Evolutionary conservation across 371 early-diverging fungal genomes (phyloP), one percentile per base, ranked within the genome.

Genomic region (Actinomortierella wolfii): DNA sequence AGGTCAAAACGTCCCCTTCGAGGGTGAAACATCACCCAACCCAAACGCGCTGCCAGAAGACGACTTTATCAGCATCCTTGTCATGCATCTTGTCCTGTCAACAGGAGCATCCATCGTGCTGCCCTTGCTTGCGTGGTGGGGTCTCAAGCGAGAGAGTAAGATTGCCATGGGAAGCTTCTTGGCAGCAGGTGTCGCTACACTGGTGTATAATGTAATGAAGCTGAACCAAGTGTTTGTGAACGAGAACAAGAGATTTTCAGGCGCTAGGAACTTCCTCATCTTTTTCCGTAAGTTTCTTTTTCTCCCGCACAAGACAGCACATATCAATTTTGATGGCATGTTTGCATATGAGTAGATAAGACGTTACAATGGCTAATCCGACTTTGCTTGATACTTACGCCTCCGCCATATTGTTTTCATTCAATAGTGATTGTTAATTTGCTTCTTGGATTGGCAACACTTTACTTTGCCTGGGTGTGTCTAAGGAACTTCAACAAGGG

Each of bases 401-500:
- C 92, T 71, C 78, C 83, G 26, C 92, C 89, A 79, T 67, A 18
- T 49, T 55, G 20, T 46, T 26, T 9, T 46, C 18, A 1, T 24
- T 45, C 18, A 17, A 41, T 74, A 90, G 89, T 86, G 42, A 77
- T 81, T 60, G 78, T 92, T 2, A 85, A 87, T 20, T 58, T 94
- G 17, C 59, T 81, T 0, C 78, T 92, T 25, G 81, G 93, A 8
- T 74, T 89, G 2, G 45, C 59, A 40, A 77, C 75, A 15, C 49
- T 75, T 21, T 65, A 75, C 42, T 47, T 59, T 13, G 64, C 64
- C n/a, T 66, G 68, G 63, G 52, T 84, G 0, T 96, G 95, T 64
- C 82, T 81, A 78, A 76, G 75, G 1, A 94, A 94, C 76, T 96
- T 96, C 77, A 89, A 89, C 40, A 86, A 89, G 51, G 97, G 97